A percentile compares a stretch with the other conserved stretches of the same genome.
phyloP scores from a whole-genome alignment of 2,329 filamentous ascomycete species.

The Penicillium crustosum region DNA sequence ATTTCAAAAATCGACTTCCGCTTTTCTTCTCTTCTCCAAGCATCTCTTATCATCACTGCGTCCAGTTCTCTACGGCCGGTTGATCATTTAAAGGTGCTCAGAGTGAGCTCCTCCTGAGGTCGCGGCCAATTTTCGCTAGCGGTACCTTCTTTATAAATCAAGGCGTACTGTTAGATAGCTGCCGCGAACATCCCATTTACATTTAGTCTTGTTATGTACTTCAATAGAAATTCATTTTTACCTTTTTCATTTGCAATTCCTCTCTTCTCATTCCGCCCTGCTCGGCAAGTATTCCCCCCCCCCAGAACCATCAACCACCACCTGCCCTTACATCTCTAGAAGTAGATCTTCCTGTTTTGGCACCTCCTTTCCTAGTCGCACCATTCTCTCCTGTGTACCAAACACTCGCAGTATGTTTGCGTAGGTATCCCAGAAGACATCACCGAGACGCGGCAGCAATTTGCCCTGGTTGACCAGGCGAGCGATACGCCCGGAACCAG shows the following conservation, averaged over 20 bases:
- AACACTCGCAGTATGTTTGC: conserved; percentile 62
- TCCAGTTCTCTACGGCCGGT: conserved; percentile 67
- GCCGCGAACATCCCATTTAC: conserved; percentile 68
- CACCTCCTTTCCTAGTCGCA: conserved; percentile 26
- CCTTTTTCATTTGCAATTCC: not conserved
- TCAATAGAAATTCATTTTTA: not conserved
- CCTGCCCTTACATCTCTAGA: not conserved
- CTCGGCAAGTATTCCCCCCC: not conserved
- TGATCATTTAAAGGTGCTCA: conserved; percentile 94
- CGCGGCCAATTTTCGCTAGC: conserved; percentile 98
- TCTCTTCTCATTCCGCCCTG: not conserved
- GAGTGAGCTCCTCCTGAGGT: conserved; percentile 56
- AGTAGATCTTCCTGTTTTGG: not conserved
- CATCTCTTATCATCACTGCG: conserved; percentile 96
- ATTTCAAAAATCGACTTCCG: conserved; percentile 22
- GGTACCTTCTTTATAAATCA: conserved; percentile 69
- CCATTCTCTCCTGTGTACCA: conserved; percentile 56
- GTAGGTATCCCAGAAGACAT: conserved; percentile 58
- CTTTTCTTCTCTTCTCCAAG: conserved; percentile 54
- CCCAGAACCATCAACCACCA: not conserved
- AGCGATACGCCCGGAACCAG: conserved; percentile 15
- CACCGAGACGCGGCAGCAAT: conserved; percentile 53
- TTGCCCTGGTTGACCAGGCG: conserved; percentile 36
- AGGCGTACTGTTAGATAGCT: conserved; percentile 97
- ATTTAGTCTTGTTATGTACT: not conserved